phyloP scores from a whole-genome alignment of 805 yeast species.

The Lachancea quebecensis region DNA sequence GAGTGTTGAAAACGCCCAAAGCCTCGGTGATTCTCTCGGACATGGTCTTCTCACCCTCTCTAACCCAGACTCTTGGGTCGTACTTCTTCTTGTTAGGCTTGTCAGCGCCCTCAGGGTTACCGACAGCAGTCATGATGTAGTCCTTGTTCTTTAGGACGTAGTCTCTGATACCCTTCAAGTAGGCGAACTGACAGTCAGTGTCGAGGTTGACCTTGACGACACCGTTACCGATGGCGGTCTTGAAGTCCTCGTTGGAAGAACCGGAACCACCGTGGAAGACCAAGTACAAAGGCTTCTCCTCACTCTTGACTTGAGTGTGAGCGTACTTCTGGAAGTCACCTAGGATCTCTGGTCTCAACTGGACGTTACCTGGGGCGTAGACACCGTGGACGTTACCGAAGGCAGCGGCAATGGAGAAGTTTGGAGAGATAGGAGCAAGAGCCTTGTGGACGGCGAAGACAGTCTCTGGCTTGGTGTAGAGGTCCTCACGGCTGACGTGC shows the following conservation, averaged over 20 bases:
- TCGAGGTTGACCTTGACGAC: constrained; percentile 98
- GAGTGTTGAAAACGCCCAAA: constrained; percentile 78
- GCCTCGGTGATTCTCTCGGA: constrained; percentile 75
- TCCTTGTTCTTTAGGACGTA: constrained; percentile 94
- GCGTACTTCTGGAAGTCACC: constrained; percentile 95
- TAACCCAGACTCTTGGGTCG: constrained; percentile 99
- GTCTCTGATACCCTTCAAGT: constrained; percentile 95
- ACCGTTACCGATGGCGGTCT: constrained; percentile 86
- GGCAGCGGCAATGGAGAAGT: constrained; percentile 99
- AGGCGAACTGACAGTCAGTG: constrained; percentile 98
- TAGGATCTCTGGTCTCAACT: constrained; percentile 82
- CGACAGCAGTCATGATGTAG: constrained; percentile 80
- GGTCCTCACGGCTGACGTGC: constrained; percentile 73
- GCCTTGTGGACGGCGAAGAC: constrained; percentile 89
- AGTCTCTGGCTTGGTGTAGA: constrained; percentile 94
- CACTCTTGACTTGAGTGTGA: constrained; percentile 51
- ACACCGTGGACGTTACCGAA: constrained; percentile 99
- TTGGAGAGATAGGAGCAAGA: constrained; percentile 83
- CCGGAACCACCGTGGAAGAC: constrained; percentile 99
- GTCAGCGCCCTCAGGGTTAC: constrained; percentile 99
- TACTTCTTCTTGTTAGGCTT: constrained; percentile 99
- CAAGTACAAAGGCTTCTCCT: constrained; percentile 75
- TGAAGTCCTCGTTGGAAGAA: constrained; percentile 85
- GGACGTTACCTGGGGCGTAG: constrained; percentile 98
- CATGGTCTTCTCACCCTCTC: constrained; percentile 99